Conservation (phyloP, 352 stramenopile genomes). For the Thalassiosira hispida region DNA sequence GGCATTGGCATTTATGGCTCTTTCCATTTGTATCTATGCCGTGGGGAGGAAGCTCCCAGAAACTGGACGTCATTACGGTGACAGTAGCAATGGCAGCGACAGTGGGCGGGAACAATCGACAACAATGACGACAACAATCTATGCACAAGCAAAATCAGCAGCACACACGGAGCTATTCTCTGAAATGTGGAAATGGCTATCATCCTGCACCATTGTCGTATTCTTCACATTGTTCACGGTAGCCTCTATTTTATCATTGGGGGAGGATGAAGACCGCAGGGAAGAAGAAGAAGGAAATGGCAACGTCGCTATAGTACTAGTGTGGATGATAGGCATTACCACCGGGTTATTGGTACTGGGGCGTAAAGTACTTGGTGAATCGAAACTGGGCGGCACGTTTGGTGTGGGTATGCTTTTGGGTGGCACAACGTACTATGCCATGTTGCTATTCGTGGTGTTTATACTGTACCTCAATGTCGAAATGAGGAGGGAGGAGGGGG, state of each 20-base stretch:
- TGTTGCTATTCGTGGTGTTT: slow-evolving; percentile 3
- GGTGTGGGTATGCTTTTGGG: slow-evolving; percentile 3
- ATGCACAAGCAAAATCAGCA: neutral
- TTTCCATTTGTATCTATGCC: neutral
- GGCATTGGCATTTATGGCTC: neutral
- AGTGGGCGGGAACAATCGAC: too few species aligned
- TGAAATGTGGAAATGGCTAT: slow-evolving; percentile 3
- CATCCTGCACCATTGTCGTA: neutral
- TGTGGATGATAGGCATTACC: slow-evolving; percentile 7
- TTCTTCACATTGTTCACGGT: neutral
- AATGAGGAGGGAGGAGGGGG: neutral
- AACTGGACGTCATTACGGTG: too few species aligned
- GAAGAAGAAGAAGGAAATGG: slow-evolving; percentile 15
- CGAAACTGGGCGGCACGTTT: neutral
- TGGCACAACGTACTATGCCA: slow-evolving; percentile 8
- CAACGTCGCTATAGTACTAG: neutral
- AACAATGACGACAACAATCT: neutral
- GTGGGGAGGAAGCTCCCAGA: neutral
- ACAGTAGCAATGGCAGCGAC: too few species aligned
- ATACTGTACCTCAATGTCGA: neutral
- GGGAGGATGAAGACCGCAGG: slow-evolving; percentile 8
- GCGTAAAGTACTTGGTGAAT: neutral
- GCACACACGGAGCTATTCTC: neutral
- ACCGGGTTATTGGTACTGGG: neutral
- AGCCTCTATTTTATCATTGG: slow-evolving; percentile 3